Evolutionary conservation across 257 asterid genomes (phyloP).

Genomic region (Forsythia viridissima): DNA sequence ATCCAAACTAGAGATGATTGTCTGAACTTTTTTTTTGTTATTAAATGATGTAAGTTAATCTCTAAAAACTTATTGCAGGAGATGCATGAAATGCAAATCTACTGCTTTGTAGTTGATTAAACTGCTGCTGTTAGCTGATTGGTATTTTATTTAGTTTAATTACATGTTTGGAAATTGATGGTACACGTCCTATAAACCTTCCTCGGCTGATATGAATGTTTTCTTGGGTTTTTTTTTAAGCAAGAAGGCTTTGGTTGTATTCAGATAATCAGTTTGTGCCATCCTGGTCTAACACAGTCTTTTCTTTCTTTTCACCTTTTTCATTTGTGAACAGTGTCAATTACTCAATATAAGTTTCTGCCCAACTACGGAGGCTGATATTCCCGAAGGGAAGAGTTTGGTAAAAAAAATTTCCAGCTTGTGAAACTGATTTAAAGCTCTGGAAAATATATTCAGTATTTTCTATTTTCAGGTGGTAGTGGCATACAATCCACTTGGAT

Average conservation of each 20-base stretch:
- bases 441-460: constrained; percentile 1
- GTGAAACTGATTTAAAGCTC: neutral
- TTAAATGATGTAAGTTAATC: neutral
- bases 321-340: constrained; percentile 61
- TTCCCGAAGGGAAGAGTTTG: constrained; percentile 66
- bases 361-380: constrained; percentile 73
- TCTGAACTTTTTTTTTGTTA: neutral
- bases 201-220: neutral
- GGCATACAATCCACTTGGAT: constrained; percentile 81
- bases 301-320: constrained; percentile 3
- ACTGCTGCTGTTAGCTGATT: neutral
- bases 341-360: constrained; percentile 79
- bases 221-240: neutral
- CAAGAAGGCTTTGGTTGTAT: neutral
- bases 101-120: neutral
- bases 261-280: constrained; percentile 4
- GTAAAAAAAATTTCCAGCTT: constrained; percentile 40
- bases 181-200: neutral
- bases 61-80: neutral
- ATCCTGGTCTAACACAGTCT: constrained; percentile 12
- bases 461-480: constrained; percentile 59
- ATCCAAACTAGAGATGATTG: neutral
- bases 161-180: neutral
- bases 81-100: neutral
- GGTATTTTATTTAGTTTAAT: neutral